phyloP scores from a whole-genome alignment of 345 rosid species.

The Pistacia atlantica region DNA sequence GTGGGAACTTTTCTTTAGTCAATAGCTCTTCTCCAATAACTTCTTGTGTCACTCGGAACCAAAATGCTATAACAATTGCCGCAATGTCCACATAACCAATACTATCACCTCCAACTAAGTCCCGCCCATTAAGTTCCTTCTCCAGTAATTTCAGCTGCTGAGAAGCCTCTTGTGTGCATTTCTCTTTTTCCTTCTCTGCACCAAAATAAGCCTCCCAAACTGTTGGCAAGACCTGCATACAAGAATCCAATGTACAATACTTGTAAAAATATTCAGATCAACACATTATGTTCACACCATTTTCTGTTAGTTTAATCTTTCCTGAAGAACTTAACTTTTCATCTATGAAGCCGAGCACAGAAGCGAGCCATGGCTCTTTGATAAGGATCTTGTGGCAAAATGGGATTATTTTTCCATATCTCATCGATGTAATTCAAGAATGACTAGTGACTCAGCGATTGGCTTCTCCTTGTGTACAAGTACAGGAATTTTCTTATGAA shows the following conservation, averaged over 20 bases:
- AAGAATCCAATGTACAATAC: background rate
- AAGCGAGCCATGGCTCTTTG: constrained; percentile 44
- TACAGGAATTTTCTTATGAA: constrained; percentile 45
- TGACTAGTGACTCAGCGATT: constrained; percentile 37
- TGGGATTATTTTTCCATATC: constrained; percentile 42
- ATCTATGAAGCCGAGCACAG: constrained; percentile 44
- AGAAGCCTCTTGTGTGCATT: too few species aligned
- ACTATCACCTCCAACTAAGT: too few species aligned
- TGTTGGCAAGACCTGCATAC: background rate
- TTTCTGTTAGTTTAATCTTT: too few species aligned
- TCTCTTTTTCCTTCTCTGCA: background rate
- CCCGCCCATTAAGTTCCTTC: too few species aligned
- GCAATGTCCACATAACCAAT: too few species aligned
- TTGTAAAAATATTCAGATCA: background rate
- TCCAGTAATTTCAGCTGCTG: too few species aligned
- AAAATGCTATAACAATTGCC: too few species aligned
- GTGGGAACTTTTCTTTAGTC: too few species aligned
- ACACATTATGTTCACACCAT: background rate
- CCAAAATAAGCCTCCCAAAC: background rate
- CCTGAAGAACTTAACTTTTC: constrained; percentile 26
- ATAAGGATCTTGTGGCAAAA: constrained; percentile 44
- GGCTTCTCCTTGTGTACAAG: constrained; percentile 47
- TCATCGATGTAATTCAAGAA: constrained; percentile 56
- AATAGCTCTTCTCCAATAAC: too few species aligned
- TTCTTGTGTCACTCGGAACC: too few species aligned